phyloP scores from a whole-genome alignment of 2,329 filamentous ascomycete genomes.

The Cordyceps fumosorosea region DNA sequence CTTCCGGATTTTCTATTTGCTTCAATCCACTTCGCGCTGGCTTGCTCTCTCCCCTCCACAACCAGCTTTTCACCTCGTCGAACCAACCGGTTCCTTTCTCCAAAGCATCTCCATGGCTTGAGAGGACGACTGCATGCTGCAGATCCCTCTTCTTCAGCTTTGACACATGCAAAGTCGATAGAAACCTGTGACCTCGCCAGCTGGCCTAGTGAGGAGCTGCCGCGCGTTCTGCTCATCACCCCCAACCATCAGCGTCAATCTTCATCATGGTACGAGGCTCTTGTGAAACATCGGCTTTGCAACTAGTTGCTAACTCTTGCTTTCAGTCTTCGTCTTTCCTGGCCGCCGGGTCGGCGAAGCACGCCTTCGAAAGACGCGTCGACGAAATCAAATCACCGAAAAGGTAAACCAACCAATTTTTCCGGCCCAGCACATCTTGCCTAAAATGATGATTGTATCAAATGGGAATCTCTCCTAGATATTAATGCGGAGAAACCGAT shows the following conservation, averaged over 20 bases:
- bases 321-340: slow-evolving; percentile 64
- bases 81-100: not conserved
- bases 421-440: not conserved
- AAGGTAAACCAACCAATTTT: slow-evolving; percentile 53
- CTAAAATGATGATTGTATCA: slow-evolving; percentile 79
- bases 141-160: not conserved
- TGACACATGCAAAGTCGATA: slow-evolving; percentile 6
- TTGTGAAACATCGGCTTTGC: not conserved
- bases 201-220: slow-evolving; percentile 10
- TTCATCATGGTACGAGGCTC: slow-evolving; percentile 6
- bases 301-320: not conserved
- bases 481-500: slow-evolving; percentile 82
- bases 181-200: slow-evolving; percentile 4
- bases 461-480: slow-evolving; percentile 99
- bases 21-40: slow-evolving; percentile 5
- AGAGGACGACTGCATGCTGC: slow-evolving; percentile 7
- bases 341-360: slow-evolving; percentile 62
- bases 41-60: not conserved
- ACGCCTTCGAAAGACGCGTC: slow-evolving; percentile 73
- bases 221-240: not conserved
- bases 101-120: not conserved
- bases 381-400: slow-evolving; percentile 83
- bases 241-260: not conserved
- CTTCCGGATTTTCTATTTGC: slow-evolving; percentile 12
- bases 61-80: slow-evolving; percentile 6